These are phyloP conservation scores for Amanita brunnescens DNA, from an alignment of 768 basidiomycete species.

Conservation along the genomic window DNA sequence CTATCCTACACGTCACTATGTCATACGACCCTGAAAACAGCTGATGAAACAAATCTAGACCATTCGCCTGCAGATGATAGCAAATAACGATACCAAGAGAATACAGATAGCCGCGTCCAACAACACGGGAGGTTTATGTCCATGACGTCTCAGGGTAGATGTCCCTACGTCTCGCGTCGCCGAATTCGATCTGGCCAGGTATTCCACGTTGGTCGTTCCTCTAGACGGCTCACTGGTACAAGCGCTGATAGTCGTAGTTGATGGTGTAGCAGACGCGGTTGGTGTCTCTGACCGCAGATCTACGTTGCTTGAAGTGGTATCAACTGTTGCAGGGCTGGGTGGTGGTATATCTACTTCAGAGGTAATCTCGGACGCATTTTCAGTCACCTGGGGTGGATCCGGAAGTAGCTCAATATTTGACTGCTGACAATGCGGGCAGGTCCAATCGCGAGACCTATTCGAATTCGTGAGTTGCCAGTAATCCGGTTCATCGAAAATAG, in stretches of 20 bases:
- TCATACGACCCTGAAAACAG: not conserved
- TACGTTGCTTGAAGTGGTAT: not conserved
- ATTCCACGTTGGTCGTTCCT: not conserved
- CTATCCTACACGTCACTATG: slow-evolving; percentile 5
- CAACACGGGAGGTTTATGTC: slow-evolving; percentile 46
- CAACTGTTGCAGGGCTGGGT: not conserved
- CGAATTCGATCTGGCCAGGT: not conserved
- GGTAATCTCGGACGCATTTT: not conserved
- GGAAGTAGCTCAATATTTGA: slow-evolving; percentile 65
- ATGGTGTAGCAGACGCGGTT: too few relatives aligned
- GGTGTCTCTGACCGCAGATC: not conserved
- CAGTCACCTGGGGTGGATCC: slow-evolving; percentile 35
- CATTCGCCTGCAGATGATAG: slow-evolving; percentile 56
- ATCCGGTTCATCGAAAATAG: not conserved
- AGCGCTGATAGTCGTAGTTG: too few relatives aligned
- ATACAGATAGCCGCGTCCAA: slow-evolving; percentile 71
- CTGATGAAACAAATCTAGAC: slow-evolving; percentile 17
- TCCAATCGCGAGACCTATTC: slow-evolving; percentile 73
- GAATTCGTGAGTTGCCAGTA: not conserved
- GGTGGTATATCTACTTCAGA: not conserved
- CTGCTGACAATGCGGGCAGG: slow-evolving; percentile 64
- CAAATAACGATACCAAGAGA: slow-evolving; percentile 57
- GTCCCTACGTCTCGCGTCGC: not conserved
- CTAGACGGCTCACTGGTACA: too few relatives aligned
- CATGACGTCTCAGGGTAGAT: slow-evolving; percentile 8